Evolutionary conservation across 305 asterid genomes (phyloP), one percentile per base, ranked within the genome.

Genomic region (Fraxinus velutina): DNA sequence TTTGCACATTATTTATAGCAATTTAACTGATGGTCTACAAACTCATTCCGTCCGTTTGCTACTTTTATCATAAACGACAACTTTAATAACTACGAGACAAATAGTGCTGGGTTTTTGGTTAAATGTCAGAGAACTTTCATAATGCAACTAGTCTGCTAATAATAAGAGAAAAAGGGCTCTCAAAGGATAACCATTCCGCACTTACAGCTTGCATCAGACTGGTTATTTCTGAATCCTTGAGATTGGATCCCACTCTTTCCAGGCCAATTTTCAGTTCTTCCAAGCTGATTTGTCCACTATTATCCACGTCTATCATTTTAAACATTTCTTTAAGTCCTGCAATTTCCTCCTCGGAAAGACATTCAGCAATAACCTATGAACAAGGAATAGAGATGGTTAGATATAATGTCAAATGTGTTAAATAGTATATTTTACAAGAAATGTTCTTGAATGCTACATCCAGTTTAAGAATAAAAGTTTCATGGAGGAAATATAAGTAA

Each of bases 151-250:
- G 12, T 62, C 2, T 19, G 71, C 9, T 1, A 66, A 66, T 66
- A 66, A 27, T 27, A 24, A 27, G 36, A 66, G 73, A 66, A 24
- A 66, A 66, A 27, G n/a, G 36, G n/a, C 9, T 24, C 34, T 64
- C 21, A 66, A 5, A 60, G 37, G 73, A 10, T 66, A 24, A 66
- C 17, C 36, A 66, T 66, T 24, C 2, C 29, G 36, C 17, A 29
- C 73, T 66, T 66, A 66, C 73, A 10, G 73, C 73, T 66, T 66
- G 73, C 73, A 66, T 27, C 37, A 66, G 7, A 66, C 36, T 1
- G 7, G 29, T 57, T 66, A 76, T 76, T 76, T 47, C 79, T 76
- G 79, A 76, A 76, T 76, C 79, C 22, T 76, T 76, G 36, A 76
- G 39, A 44, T 47, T 8, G 6, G 79, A 42, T n/a, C 68, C 79